These are phyloP conservation scores for Barnettozyma wickerhamii DNA, from an alignment of 805 yeast genomes.

Conservation along the genomic window DNA sequence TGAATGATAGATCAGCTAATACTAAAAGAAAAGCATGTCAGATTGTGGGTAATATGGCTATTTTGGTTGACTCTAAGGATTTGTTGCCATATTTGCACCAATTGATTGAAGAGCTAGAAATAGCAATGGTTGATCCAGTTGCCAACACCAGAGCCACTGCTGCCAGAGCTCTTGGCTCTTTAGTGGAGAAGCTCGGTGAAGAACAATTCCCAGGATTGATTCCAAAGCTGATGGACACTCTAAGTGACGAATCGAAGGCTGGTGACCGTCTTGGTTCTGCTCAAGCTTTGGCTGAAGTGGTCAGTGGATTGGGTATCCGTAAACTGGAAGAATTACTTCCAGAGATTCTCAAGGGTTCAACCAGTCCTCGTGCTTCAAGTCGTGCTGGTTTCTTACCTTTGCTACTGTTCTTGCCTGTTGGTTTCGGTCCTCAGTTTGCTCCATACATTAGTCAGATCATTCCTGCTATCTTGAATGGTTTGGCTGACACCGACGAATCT, in stretches of 20 bases:
- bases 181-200: slow-evolving; percentile 95
- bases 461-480: slow-evolving; percentile 87
- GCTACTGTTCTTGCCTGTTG: slow-evolving; percentile 84
- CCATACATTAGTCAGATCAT: slow-evolving; percentile 83
- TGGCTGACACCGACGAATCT: slow-evolving; percentile 85
- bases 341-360: slow-evolving; percentile 64
- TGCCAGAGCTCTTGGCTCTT: slow-evolving; percentile 92
- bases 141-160: slow-evolving; percentile 97
- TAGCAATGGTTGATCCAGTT: slow-evolving; percentile 98
- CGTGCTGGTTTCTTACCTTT: slow-evolving; percentile 94
- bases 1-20: slow-evolving; percentile 89
- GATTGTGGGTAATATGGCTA: slow-evolving; percentile 98
- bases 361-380: slow-evolving; percentile 59
- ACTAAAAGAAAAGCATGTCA: slow-evolving; percentile 94
- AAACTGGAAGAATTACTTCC: slow-evolving; percentile 91
- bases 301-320: slow-evolving; percentile 83
- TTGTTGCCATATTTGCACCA: slow-evolving; percentile 76
- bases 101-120: slow-evolving; percentile 77
- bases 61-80: slow-evolving; percentile 85
- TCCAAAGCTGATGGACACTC: slow-evolving; percentile 68
- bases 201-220: slow-evolving; percentile 90
- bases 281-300: slow-evolving; percentile 92
- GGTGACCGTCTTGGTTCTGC: slow-evolving; percentile 97
- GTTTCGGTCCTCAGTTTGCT: slow-evolving; percentile 88
- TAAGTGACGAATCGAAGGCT: slow-evolving; percentile 70